Percentiles rank a stretch among this genome's conserved stretches.
phyloP scores from a whole-genome alignment of 371 early-diverging fungal species.

The Haplosporangium sp. region DNA sequence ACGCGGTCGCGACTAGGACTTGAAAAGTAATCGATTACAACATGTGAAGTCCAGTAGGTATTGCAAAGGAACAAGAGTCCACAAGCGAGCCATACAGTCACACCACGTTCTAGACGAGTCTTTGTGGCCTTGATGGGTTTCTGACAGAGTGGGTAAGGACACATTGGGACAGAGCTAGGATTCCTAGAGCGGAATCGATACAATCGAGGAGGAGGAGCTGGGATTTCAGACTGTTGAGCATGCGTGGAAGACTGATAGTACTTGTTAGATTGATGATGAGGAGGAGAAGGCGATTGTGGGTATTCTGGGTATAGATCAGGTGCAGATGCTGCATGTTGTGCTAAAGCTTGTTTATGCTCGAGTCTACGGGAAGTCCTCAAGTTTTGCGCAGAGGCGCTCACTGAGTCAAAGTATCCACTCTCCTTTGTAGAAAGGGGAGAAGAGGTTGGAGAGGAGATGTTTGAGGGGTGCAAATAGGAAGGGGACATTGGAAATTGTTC shows the following conservation, averaged over 20 bases:
- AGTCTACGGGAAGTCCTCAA: constrained; percentile 24
- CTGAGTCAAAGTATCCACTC: constrained; percentile 7
- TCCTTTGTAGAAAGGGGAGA: constrained; percentile 4
- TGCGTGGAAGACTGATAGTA: not conserved
- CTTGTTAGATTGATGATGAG: no score
- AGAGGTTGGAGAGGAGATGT: constrained; percentile 7
- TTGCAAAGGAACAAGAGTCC: constrained; percentile 48
- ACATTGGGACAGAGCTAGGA: constrained; percentile 40
- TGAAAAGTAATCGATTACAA: constrained; percentile 30
- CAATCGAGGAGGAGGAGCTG: constrained; percentile 45
- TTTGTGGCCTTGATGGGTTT: constrained; percentile 44
- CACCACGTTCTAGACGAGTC: constrained; percentile 48
- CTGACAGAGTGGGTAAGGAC: constrained; percentile 44
- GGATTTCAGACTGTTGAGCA: constrained; percentile 23
- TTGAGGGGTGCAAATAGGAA: constrained; percentile 17
- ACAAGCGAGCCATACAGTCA: constrained; percentile 46
- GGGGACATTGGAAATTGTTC: constrained; percentile 24
- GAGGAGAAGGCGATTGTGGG: not conserved
- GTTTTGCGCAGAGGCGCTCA: not conserved
- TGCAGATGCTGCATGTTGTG: constrained; percentile 29
- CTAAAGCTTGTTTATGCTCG: constrained; percentile 32
- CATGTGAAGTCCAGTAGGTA: constrained; percentile 51
- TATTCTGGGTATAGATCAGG: constrained; percentile 18
- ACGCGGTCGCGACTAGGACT: constrained; percentile 9
- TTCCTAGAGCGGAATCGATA: constrained; percentile 43